These are phyloP conservation scores for Oryza australiensis DNA, from an alignment of 176 grass and related monocot genomes.

Conservation along the genomic window DNA sequence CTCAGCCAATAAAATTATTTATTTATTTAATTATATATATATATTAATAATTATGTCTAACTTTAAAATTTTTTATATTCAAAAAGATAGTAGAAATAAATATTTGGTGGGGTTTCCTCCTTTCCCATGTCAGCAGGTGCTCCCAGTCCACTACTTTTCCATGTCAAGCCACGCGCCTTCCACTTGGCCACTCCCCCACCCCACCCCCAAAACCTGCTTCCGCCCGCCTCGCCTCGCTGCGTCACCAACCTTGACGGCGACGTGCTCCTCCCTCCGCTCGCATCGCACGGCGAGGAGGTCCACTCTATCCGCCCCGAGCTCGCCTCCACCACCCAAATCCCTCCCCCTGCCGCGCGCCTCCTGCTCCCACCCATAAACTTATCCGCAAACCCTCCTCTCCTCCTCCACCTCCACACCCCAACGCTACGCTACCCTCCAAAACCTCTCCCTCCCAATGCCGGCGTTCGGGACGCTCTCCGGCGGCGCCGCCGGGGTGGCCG, in stretches of 20 bases:
- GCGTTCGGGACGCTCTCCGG: conserved; percentile 59
- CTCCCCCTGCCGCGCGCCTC: background rate
- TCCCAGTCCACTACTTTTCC: too few species aligned
- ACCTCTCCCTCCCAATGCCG: conserved; percentile 48
- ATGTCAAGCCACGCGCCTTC: too few species aligned
- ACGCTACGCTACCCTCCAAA: background rate
- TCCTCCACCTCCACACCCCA: background rate
- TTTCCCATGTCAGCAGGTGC: too few species aligned
- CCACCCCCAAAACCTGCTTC: too few species aligned
- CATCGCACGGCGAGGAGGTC: background rate
- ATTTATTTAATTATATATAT: too few species aligned
- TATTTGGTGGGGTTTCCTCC: too few species aligned
- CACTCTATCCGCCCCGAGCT: conserved; percentile 33
- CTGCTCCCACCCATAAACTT: conserved; percentile 23
- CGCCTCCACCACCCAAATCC: conserved; percentile 52
- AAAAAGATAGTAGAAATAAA: too few species aligned
- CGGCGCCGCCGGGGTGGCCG: conserved; percentile 41
- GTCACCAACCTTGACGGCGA: conserved; percentile 6
- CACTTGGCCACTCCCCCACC: too few species aligned
- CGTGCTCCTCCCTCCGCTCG: background rate
- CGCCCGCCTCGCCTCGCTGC: too few species aligned
- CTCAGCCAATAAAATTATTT: too few species aligned
- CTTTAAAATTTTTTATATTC: too few species aligned
- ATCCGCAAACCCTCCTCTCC: conserved; percentile 27
- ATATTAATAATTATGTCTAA: too few species aligned